Evolutionary conservation across 2,329 filamentous ascomycete species (phyloP), one percentile per base, ranked within the genome.

Genomic region (Diaporthe sp.): DNA sequence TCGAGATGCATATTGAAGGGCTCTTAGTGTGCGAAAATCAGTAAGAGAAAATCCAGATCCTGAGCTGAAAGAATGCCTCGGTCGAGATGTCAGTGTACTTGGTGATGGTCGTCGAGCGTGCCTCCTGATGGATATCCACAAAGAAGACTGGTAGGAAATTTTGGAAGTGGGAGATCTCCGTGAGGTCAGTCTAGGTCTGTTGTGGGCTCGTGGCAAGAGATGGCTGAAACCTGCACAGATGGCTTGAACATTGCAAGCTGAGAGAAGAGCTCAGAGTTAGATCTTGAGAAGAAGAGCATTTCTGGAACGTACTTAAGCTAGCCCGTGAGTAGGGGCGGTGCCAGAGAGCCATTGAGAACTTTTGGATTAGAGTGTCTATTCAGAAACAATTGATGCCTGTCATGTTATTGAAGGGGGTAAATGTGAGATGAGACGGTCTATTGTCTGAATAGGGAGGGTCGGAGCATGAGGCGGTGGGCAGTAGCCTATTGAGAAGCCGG

Each of bases 1-100:
- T 75, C 73, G 34, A 72, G 61, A 31, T 68, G 39, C 67, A 73
- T 65, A 31, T 20, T 61, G 76, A 76, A 44, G 88, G 87, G 84
- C 15, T 17, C 7, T 51, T 28, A 10, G 8, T n/a, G 25, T 42
- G 8, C 12, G 20, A 4, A 25, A 20, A 22, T 49, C 1, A 9
- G 8, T 9, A 31, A 13, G 12, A 13, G 7, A 22, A 20, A 25
- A 28, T 10, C n/a, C 17, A 9, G 20, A 20, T 2, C n/a, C 5
- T 7, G 17, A 20, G 22, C 12, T n/a, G 20, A 31, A 39, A 8
- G 25, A 20, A 20, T n/a, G 10, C 13, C 57, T 39, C 34, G 17
- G 20, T 37, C 12, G 28, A 51, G 63, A 13, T 22, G 44, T 22
- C 49, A 28, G 9, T 55, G 17, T 17, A 22, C 25, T 37, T 42